Evolutionary conservation across 2,329 filamentous ascomycete species (phyloP).

Genomic region (Fusarium xylarioides): DNA sequence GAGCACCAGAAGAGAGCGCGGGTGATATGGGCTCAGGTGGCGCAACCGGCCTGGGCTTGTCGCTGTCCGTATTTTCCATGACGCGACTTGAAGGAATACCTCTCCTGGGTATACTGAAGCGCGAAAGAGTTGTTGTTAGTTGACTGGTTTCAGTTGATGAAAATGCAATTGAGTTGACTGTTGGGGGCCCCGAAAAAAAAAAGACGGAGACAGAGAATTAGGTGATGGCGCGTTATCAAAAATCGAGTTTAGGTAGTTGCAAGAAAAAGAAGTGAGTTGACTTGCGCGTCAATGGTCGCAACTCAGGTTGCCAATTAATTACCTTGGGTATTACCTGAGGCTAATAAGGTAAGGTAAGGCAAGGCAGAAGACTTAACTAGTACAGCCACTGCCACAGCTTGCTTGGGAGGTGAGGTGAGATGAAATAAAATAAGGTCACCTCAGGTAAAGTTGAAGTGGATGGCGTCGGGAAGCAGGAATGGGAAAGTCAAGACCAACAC

Average conservation of each 20-base stretch:
- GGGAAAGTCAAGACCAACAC: slow-evolving; percentile 33
- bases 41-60: slow-evolving; percentile 41
- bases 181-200: not conserved
- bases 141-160: not conserved
- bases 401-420: slow-evolving; percentile 1
- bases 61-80: slow-evolving; percentile 39
- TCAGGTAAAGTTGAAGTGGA: slow-evolving; percentile 23
- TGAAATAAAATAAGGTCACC: slow-evolving; percentile 10
- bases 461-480: slow-evolving; percentile 38
- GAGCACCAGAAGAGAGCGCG: slow-evolving; percentile 36
- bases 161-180: not conserved
- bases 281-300: slow-evolving; percentile 31
- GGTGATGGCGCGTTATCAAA: slow-evolving; percentile 17
- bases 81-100: slow-evolving; percentile 25
- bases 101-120: slow-evolving; percentile 5
- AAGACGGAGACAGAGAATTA: not conserved
- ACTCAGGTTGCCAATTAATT: slow-evolving; percentile 32
- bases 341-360: slow-evolving; percentile 7
- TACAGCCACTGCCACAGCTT: slow-evolving; percentile 3
- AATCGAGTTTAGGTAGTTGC: slow-evolving; percentile 9
- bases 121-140: slow-evolving; percentile 10
- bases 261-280: slow-evolving; percentile 5
- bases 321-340: slow-evolving; percentile 11
- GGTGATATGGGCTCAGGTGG: slow-evolving; percentile 43
- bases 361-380: slow-evolving; percentile 10